Base-by-base conservation (phyloP, 2,329 filamentous ascomycete species). In the Pseudogymnoascus sp. region DNA sequence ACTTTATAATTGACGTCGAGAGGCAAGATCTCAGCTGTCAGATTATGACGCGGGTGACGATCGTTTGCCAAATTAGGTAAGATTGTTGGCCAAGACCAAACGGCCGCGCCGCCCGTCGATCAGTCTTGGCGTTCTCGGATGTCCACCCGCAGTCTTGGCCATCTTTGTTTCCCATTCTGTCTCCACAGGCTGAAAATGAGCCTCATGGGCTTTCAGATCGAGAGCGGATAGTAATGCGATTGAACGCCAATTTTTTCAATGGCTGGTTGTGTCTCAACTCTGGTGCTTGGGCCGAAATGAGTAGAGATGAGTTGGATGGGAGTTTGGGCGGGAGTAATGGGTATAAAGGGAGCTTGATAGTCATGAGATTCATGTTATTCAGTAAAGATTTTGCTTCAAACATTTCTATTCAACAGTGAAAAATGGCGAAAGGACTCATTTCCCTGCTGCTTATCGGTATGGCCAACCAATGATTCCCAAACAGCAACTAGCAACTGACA, bases 371-470 rank as follows among this genome's bases (percentile, higher is more conserved):
- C n/a, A 55, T 33, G 25, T 12, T 17, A 51, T 51, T 31, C 27
- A 15, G 21, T 51, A 17, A 2, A 33, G 2, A 55, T 33, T 55
- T 12, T 13, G 9, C 5, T 15, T 3, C 17, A 55, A 33, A 51
- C n/a, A 17, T 17, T 17, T 33, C 2, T 17, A 55, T 55, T 33
- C n/a, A 33, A 55, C 8, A 17, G 9, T 33, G 4, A 55, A 55
- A 42, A 55, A 55, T 33, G 48, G n/a, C 27, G 13, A 33, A 12
- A 55, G 27, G 48, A 55, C 1, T 55, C n/a, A 4, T 55, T 17
- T 55, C n/a, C 9, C 29, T 55, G n/a, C n/a, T 55, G 9, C n/a
- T 55, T 55, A 55, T 55, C 33, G 48, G 48, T 55, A 55, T 33
- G 48, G 6, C n/a, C n/a, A 33, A 12, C 9, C 2, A 55, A 8